Evolutionary conservation across 768 basidiomycete genomes (phyloP), one percentile per base, ranked within the genome.

Genomic region (Termitomyces sp.): DNA sequence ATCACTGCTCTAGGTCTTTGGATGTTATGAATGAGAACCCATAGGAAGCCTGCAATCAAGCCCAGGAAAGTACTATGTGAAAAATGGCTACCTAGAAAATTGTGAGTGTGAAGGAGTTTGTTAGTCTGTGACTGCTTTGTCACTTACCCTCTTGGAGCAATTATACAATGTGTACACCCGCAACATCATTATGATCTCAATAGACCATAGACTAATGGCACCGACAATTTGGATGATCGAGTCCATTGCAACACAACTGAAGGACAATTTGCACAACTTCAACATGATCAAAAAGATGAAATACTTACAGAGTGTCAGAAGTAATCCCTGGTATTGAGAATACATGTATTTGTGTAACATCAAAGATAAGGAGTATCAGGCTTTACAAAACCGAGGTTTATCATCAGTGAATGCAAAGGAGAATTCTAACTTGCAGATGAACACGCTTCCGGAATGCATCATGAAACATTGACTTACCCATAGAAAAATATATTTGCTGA

Each of bases 171-270:
- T 75, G 56, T 78, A 78, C 23, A 79, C 66, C 9, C 77, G 68
- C 18, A 79, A 56, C 60, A 77, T 76, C 74, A 80, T 76, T 53
- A 79, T 65, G 15, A 79, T 75, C 60, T 80, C 76, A 15, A 80
- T 68, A 27, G 75, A 70, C 78, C 79, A 79, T 7, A 80, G 63
- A 32, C 71, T 73, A 27, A 79, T 65, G 2, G 74, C 77, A 9
- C 79, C 77, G 5, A 70, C 69, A 10, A 77, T 61, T 4, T 76
- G 71, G 29, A 69, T 76, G 16, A 73, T 69, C 5, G 76, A 69
- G 57, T 77, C 77, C 65, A 74, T 74, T 2, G 69, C 73, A 15
- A 78, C 64, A 53, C 77, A 79, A 35, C 79, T 79, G 36, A 20
- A 15, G 18, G 20, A 27, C n/a, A 7, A 2, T 32, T 22, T 10